These are phyloP conservation scores for Fraxinus latifolia DNA, from an alignment of 305 asterid species.

Conservation along the genomic window DNA sequence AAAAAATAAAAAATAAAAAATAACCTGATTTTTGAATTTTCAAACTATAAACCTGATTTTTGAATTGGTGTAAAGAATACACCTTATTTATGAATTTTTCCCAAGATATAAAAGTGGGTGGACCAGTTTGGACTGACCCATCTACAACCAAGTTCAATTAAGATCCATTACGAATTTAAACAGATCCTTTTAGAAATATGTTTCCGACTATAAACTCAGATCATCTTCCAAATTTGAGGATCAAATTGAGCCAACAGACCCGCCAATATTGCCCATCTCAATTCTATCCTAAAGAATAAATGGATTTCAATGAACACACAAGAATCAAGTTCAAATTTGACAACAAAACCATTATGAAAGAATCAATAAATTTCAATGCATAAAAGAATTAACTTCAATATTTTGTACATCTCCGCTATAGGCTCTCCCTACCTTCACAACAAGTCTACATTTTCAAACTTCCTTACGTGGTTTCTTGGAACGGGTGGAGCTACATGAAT, in stretches of 20 bases:
- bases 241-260: no score
- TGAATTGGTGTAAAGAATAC: no score
- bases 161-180: no score
- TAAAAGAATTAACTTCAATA: conserved; percentile 38
- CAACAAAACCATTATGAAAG: conserved; percentile 16
- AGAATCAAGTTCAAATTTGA: conserved; percentile 5
- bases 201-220: no score
- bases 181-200: no score
- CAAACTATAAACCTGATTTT: no score
- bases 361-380: conserved; percentile 33
- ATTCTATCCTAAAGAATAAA: background rate
- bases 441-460: background rate
- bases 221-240: no score
- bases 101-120: background rate
- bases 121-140: background rate
- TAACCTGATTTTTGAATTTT: no score
- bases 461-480: background rate
- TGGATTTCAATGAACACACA: background rate
- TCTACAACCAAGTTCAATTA: background rate
- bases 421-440: background rate
- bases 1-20: no score
- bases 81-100: no score
- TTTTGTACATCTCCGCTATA: conserved; percentile 28
- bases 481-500: background rate
- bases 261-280: no score